Evolutionary conservation across 1,139 yeast genomes (phyloP).

Genomic region (Pichia sp.): DNA sequence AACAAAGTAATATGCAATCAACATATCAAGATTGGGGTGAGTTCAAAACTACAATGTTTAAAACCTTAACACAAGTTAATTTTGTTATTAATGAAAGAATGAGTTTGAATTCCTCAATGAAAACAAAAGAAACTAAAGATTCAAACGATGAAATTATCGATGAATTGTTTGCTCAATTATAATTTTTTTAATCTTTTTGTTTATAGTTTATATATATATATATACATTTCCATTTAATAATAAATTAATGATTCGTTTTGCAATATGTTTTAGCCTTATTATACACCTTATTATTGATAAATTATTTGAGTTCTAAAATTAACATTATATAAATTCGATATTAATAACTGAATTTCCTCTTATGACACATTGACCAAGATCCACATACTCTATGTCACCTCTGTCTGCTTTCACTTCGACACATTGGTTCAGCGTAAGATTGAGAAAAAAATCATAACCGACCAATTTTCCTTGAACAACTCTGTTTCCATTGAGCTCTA

Average conservation of each 20-base stretch:
- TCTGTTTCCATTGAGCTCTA: conserved; percentile 28
- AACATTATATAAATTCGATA: conserved; percentile 23
- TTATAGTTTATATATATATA: neutral
- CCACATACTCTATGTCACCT: conserved; percentile 14
- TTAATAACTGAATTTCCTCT: conserved; percentile 31
- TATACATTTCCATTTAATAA: no score
- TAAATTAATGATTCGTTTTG: no score
- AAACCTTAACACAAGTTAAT: conserved; percentile 19
- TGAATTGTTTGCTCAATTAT: conserved; percentile 1
- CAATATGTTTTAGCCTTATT: neutral
- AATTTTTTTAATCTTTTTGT: neutral
- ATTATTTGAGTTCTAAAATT: neutral
- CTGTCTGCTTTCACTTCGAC: conserved; percentile 20
- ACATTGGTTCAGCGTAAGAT: conserved; percentile 28
- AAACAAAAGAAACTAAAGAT: conserved; percentile 6
- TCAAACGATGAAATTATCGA: conserved; percentile 15
- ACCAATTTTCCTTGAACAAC: conserved; percentile 26
- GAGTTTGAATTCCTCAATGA: conserved; percentile 4
- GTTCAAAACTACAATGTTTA: conserved; percentile 24
- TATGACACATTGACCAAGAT: conserved; percentile 28
- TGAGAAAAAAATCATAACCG: conserved; percentile 30
- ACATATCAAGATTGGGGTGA: conserved; percentile 20
- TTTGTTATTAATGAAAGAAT: conserved; percentile 16
- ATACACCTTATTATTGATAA: neutral
- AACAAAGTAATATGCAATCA: conserved; percentile 6